These are phyloP conservation scores for Colletotrichum caudatum DNA, from an alignment of 2,329 filamentous ascomycete genomes.

Conservation along the genomic window DNA sequence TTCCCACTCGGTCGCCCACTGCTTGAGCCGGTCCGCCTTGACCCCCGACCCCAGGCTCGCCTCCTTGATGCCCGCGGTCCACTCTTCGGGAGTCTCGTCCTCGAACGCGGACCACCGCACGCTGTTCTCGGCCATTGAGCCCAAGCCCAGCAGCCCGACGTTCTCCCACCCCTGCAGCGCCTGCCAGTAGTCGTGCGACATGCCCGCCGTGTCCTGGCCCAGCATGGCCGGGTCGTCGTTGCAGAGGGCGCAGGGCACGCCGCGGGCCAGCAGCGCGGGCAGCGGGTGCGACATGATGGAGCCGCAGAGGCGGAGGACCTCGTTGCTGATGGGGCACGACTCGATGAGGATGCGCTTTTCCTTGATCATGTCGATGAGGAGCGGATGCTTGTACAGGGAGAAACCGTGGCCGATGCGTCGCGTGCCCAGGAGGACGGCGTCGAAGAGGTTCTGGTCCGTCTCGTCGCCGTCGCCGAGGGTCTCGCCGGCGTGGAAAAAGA, in stretches of 20 bases:
- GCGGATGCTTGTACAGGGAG: slow-evolving; percentile 84
- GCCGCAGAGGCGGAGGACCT: slow-evolving; percentile 78
- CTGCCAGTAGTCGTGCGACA: slow-evolving; percentile 90
- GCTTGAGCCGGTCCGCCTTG: slow-evolving; percentile 74
- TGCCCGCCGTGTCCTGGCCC: slow-evolving; percentile 79
- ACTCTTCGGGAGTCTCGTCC: slow-evolving; percentile 75
- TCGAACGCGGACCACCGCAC: slow-evolving; percentile 86
- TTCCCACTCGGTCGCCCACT: slow-evolving; percentile 83
- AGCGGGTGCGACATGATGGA: slow-evolving; percentile 80
- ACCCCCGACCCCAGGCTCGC: slow-evolving; percentile 75
- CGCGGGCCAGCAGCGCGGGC: slow-evolving; percentile 80
- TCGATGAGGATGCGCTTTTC: slow-evolving; percentile 85
- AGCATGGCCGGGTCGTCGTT: slow-evolving; percentile 87
- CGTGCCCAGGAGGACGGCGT: slow-evolving; percentile 83
- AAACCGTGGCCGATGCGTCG: slow-evolving; percentile 85
- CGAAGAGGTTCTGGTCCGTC: slow-evolving; percentile 73
- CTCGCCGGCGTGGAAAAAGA: slow-evolving; percentile 91
- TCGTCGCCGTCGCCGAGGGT: slow-evolving; percentile 65
- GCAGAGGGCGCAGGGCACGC: slow-evolving; percentile 80
- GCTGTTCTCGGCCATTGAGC: slow-evolving; percentile 85
- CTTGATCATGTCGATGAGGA: slow-evolving; percentile 83
- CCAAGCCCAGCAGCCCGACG: slow-evolving; percentile 81
- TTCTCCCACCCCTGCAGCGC: slow-evolving; percentile 86
- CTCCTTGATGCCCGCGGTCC: slow-evolving; percentile 75
- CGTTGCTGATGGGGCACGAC: slow-evolving; percentile 85